Percentiles rank a stretch among this genome's conserved stretches.
These are phyloP conservation scores for Beta vulgaris DNA, from an alignment of 148 eudicot genomes.

Conservation along the genomic window DNA sequence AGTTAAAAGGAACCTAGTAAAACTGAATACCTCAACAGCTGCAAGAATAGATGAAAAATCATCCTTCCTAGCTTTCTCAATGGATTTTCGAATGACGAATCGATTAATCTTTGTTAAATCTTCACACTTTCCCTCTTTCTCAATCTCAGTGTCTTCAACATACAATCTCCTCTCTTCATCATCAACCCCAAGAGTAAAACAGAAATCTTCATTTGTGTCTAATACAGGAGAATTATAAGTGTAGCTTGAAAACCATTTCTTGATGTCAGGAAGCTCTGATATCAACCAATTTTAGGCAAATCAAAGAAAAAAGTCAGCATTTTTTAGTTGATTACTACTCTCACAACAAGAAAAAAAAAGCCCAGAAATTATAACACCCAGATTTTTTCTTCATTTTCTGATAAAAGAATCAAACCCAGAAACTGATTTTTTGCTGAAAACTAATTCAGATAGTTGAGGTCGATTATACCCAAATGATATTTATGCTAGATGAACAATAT, in stretches of 20 bases:
- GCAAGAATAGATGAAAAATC: constrained; percentile 5
- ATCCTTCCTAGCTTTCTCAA: constrained; percentile 3
- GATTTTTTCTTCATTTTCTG: not conserved
- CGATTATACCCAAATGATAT: not conserved
- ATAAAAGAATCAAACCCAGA: constrained; percentile 1
- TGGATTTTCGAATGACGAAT: constrained; percentile 8
- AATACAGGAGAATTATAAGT: constrained; percentile 60
- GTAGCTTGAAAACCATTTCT: constrained; percentile 77
- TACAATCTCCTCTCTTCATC: constrained; percentile 27
- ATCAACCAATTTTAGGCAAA: constrained; percentile 13
- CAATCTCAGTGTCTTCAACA: constrained; percentile 35
- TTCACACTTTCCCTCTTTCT: constrained; percentile 26
- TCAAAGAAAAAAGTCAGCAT: not conserved
- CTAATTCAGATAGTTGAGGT: not conserved
- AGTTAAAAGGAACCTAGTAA: not conserved
- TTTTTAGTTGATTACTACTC: not conserved
- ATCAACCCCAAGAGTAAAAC: constrained; percentile 24
- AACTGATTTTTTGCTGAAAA: not conserved
- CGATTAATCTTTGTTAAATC: constrained; percentile 6
- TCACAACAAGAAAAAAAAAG: not conserved
- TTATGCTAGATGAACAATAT: not conserved
- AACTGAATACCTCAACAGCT: constrained; percentile 26
- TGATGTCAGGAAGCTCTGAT: constrained; percentile 61
- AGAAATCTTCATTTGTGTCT: constrained; percentile 39
- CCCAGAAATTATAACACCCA: not conserved